A percentile compares a stretch with the other conserved stretches of the same genome.
Conservation (phyloP, 169 alveolate species). For the Plasmodium gaboni region DNA sequence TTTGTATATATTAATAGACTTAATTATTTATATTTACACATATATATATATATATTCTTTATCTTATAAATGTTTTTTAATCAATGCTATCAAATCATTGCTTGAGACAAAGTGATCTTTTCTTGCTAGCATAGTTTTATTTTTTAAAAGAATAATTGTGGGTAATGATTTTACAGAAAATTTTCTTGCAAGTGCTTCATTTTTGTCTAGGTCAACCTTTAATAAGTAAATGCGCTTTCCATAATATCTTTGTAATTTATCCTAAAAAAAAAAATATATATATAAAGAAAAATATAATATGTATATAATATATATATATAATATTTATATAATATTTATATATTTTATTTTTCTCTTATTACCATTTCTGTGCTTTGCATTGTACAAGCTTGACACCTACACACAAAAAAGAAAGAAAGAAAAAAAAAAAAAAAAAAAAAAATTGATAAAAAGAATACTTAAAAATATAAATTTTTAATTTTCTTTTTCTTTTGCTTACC, state of each 20-base stretch:
- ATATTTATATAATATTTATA: neutral
- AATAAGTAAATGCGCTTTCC: slow-evolving; percentile 22
- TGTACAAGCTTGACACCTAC: slow-evolving; percentile 74
- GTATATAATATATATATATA: slow-evolving; percentile 1
- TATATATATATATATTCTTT: neutral
- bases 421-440: slow-evolving; percentile 4
- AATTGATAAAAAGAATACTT: neutral
- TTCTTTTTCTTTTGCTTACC: slow-evolving; percentile 16
- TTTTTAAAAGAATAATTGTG: slow-evolving; percentile 57
- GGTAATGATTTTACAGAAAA: slow-evolving; percentile 41
- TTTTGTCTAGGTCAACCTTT: slow-evolving; percentile 30
- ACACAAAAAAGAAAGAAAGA: neutral
- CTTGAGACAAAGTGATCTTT: slow-evolving; percentile 46
- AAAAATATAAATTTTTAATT: neutral
- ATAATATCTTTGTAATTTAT: slow-evolving; percentile 34
- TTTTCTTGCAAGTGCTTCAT: slow-evolving; percentile 45
- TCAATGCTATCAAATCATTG: slow-evolving; percentile 21
- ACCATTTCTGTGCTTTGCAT: slow-evolving; percentile 63
- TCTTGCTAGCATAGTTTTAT: slow-evolving; percentile 33
- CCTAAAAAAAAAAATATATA: slow-evolving; percentile 24
- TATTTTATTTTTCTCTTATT: slow-evolving; percentile 18
- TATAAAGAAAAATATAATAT: neutral
- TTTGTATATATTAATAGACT: too few species aligned
- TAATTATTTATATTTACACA: too few species aligned
- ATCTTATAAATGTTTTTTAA: slow-evolving; percentile 43